phyloP scores from a whole-genome alignment of 1,139 yeast species.

The Protomyces lactucae-debilis region DNA sequence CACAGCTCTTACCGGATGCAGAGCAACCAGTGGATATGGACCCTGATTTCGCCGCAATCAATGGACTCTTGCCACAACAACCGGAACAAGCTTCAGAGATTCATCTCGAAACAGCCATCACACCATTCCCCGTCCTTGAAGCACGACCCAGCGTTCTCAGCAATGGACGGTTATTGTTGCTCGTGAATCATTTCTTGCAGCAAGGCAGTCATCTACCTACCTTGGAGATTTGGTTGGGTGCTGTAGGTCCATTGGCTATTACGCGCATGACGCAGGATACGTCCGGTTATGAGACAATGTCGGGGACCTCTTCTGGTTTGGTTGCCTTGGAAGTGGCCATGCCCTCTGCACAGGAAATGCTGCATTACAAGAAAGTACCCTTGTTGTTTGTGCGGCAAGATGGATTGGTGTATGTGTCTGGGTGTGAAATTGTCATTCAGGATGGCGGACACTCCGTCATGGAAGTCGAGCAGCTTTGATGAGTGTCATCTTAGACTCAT shows the following conservation, averaged over 20 bases:
- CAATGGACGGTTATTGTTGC: slow-evolving; percentile 10
- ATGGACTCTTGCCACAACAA: background rate
- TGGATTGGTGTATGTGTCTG: slow-evolving; percentile 8
- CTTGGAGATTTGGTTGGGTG: slow-evolving; percentile 21
- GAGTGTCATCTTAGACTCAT: no score
- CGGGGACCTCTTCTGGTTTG: background rate
- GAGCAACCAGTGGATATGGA: background rate
- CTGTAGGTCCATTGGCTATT: slow-evolving; percentile 14
- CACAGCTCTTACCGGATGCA: background rate
- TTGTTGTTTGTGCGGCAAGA: slow-evolving; percentile 20
- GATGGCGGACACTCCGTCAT: background rate
- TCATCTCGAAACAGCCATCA: slow-evolving; percentile 1
- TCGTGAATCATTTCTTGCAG: slow-evolving; percentile 15
- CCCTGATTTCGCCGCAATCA: background rate
- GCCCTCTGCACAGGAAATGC: slow-evolving; percentile 1
- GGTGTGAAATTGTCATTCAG: slow-evolving; percentile 7
- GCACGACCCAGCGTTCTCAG: slow-evolving; percentile 11
- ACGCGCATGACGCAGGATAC: slow-evolving; percentile 9
- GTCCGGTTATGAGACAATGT: background rate
- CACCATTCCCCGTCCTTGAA: slow-evolving; percentile 22
- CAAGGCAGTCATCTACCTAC: background rate
- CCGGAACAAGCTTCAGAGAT: background rate
- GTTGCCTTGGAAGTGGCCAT: slow-evolving; percentile 20
- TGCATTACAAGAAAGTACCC: slow-evolving; percentile 3
- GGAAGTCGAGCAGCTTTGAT: background rate